A percentile compares a stretch with the other conserved stretches of the same genome.
Evolutionary conservation across 2,329 filamentous ascomycete species (phyloP).

Genomic region (Fusarium marasasianum): DNA sequence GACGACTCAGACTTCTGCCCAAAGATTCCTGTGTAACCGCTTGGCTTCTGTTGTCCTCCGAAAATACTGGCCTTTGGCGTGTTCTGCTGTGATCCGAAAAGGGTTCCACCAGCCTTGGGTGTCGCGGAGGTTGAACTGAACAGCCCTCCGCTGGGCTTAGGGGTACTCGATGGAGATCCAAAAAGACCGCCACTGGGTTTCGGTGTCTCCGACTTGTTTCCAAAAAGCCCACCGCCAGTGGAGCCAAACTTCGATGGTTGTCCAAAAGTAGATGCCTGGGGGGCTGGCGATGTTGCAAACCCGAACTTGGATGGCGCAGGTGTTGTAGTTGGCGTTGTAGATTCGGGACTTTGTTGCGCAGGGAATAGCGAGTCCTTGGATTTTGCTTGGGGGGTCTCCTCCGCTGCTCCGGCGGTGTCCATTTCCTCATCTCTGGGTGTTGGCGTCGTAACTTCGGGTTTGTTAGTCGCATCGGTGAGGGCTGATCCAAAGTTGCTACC

Average conservation of each 20-base stretch:
- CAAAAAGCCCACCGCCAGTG: conserved; percentile 43
- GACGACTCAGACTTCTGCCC: conserved; percentile 29
- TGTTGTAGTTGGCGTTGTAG: conserved; percentile 62
- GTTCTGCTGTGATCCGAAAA: conserved; percentile 37
- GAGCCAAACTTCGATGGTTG: conserved; percentile 45
- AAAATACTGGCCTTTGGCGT: conserved; percentile 37
- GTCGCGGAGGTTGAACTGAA: conserved; percentile 42
- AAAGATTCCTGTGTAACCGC: conserved; percentile 38
- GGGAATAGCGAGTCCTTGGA: conserved; percentile 46
- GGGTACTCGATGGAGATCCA: conserved; percentile 32
- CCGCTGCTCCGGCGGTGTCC: conserved; percentile 51
- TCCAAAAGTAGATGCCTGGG: conserved; percentile 48
- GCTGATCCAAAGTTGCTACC: conserved; percentile 69
- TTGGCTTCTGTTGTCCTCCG: conserved; percentile 35
- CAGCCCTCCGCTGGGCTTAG: conserved; percentile 28
- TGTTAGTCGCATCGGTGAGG: conserved; percentile 58
- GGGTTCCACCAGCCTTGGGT: conserved; percentile 39
- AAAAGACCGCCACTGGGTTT: conserved; percentile 42
- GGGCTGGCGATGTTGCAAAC: conserved; percentile 49
- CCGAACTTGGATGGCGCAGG: conserved; percentile 60
- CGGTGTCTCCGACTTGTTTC: conserved; percentile 38
- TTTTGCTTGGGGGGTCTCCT: conserved; percentile 51
- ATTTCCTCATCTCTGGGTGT: conserved; percentile 63
- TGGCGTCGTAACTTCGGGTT: conserved; percentile 47
- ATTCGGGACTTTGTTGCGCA: conserved; percentile 43